Percentiles rank a stretch among this genome's conserved stretches.
phyloP scores from a whole-genome alignment of 345 rosid genomes.

The Citrus reticulata region DNA sequence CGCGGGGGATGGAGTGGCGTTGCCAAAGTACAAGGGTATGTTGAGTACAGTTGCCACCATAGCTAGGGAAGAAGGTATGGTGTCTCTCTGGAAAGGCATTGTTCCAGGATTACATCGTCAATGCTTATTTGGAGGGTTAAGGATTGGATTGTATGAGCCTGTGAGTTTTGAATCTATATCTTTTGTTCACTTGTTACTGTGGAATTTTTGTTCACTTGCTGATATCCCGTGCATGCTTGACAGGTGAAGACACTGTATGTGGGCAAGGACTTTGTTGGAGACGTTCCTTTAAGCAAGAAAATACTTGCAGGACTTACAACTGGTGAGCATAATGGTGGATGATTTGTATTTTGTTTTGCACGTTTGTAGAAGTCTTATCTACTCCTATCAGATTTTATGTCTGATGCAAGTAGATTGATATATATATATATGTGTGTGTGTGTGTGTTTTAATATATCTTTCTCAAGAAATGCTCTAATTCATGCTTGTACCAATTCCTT shows the following conservation, averaged over 20 bases:
- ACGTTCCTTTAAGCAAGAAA: slow-evolving; percentile 91
- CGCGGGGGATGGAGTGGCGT: slow-evolving; percentile 49
- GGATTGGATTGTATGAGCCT: slow-evolving; percentile 96
- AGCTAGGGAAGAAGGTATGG: slow-evolving; percentile 88
- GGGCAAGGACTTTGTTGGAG: slow-evolving; percentile 85
- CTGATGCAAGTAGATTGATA: background rate
- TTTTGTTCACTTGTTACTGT: background rate
- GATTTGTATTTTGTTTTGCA: background rate
- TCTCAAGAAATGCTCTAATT: background rate
- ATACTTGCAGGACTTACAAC: slow-evolving; percentile 97
- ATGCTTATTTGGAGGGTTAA: slow-evolving; percentile 88
- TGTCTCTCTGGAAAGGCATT: slow-evolving; percentile 94
- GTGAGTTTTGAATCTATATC: slow-evolving; percentile 44
- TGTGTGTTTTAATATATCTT: background rate
- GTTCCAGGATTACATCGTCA: slow-evolving; percentile 97
- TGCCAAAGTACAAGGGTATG: slow-evolving; percentile 84
- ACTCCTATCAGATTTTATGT: background rate
- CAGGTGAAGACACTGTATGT: slow-evolving; percentile 86
- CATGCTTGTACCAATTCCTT: background rate
- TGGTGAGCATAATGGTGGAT: slow-evolving; percentile 46
- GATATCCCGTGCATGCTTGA: slow-evolving; percentile 8
- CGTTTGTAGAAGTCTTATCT: background rate
- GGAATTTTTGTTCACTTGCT: slow-evolving; percentile 2
- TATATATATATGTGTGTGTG: too few relatives aligned
- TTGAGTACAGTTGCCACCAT: slow-evolving; percentile 92